These are phyloP conservation scores for Triticum urartu DNA, from an alignment of 176 grass and related monocot genomes.

Conservation along the genomic window DNA sequence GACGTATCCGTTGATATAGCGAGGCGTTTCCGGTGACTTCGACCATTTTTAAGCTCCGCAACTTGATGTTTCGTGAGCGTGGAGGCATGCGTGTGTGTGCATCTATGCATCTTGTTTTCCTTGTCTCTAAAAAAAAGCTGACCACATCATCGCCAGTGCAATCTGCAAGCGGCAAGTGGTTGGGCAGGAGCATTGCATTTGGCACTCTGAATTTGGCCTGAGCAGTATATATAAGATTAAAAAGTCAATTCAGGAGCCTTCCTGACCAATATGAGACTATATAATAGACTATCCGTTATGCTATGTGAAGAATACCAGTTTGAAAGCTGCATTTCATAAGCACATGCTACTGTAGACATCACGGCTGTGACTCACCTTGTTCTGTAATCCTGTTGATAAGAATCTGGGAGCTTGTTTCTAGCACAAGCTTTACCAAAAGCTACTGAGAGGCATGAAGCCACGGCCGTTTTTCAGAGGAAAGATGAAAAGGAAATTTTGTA, in stretches of 20 bases:
- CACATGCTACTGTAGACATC: background rate
- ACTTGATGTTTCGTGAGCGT: background rate
- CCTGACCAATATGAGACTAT: background rate
- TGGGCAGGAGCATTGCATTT: slow-evolving; percentile 34
- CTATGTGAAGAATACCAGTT: slow-evolving; percentile 21
- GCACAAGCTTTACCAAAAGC: slow-evolving; percentile 7
- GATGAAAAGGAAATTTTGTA: slow-evolving; percentile 2
- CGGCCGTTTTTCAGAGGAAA: background rate
- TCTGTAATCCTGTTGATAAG: slow-evolving; percentile 22
- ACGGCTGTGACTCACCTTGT: background rate
- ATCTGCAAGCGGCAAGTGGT: slow-evolving; percentile 37
- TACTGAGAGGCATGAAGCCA: background rate
- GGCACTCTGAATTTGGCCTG: slow-evolving; percentile 14
- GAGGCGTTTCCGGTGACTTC: background rate
- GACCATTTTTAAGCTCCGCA: background rate
- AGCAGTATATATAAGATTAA: background rate
- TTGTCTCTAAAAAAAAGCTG: slow-evolving; percentile 8
- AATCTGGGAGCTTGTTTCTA: background rate
- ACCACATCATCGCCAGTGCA: background rate
- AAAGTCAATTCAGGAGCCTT: background rate
- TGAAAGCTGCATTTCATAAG: slow-evolving; percentile 26
- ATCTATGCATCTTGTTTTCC: background rate
- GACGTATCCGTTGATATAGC: background rate
- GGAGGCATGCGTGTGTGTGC: background rate
- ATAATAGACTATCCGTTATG: slow-evolving; percentile 12